phyloP scores from a whole-genome alignment of 2,329 filamentous ascomycete species.

The Fusarium siculi region DNA sequence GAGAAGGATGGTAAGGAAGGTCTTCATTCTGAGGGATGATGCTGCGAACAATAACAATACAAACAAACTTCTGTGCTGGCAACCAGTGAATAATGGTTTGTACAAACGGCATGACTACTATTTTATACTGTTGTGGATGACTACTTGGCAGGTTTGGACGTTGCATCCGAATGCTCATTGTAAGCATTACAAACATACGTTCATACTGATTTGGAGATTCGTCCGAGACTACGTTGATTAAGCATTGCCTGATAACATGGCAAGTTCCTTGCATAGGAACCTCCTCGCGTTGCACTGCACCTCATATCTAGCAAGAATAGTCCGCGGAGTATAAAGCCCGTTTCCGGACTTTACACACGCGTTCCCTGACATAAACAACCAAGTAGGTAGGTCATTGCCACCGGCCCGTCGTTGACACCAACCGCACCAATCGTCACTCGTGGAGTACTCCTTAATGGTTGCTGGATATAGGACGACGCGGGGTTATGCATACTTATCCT shows the following conservation, averaged over 20 bases:
- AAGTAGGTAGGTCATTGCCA: neutral
- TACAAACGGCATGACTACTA: accelerated
- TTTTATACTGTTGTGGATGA: accelerated
- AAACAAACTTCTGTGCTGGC: neutral
- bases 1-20: neutral
- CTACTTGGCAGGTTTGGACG: neutral
- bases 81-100: accelerated
- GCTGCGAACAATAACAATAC: accelerated
- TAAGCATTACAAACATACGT: neutral
- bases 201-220: neutral
- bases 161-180: accelerated
- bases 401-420: neutral
- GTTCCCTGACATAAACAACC: neutral
- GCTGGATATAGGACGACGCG: neutral
- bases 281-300: neutral
- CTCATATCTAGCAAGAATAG: neutral
- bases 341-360: accelerated
- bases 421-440: neutral
- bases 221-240: neutral
- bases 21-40: neutral
- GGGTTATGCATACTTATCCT: neutral
- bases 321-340: neutral
- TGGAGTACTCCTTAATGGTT: neutral
- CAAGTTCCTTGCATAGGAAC: neutral
- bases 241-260: accelerated